phyloP scores from a whole-genome alignment of 371 early-diverging fungal species.

The Nematocida ausubeli region DNA sequence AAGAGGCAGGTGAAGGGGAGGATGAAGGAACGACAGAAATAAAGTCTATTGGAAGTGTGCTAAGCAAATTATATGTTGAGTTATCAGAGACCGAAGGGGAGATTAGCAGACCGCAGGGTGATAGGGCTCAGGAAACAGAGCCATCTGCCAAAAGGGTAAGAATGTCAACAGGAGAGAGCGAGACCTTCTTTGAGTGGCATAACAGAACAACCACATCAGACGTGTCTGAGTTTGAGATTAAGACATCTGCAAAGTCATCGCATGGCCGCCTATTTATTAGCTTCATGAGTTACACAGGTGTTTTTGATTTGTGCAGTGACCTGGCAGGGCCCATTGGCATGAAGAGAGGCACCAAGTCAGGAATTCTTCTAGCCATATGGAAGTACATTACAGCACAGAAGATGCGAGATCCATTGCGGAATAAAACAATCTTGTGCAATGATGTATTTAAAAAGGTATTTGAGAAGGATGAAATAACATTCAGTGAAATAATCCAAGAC shows the following conservation, averaged over 20 bases:
- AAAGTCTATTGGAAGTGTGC: conserved; percentile 53
- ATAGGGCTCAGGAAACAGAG: background rate
- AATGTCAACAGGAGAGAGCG: background rate
- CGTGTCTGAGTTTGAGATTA: conserved; percentile 45
- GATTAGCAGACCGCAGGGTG: background rate
- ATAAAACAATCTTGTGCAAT: conserved; percentile 36
- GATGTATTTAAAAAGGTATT: conserved; percentile 31
- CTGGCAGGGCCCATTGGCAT: conserved; percentile 46
- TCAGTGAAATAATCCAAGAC: conserved; percentile 40
- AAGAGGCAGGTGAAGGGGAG: conserved; percentile 52
- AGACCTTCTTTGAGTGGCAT: conserved; percentile 48
- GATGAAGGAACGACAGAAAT: conserved; percentile 47
- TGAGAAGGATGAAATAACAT: conserved; percentile 13
- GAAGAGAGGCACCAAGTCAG: conserved; percentile 15
- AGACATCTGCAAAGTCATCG: conserved; percentile 14
- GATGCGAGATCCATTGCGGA: conserved; percentile 20
- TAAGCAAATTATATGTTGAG: conserved; percentile 36
- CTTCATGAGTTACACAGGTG: conserved; percentile 46
- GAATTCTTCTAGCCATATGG: conserved; percentile 50
- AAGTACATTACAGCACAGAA: conserved; percentile 57
- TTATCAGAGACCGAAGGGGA: background rate
- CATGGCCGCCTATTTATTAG: conserved; percentile 25
- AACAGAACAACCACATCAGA: background rate
- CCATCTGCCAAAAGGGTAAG: background rate
- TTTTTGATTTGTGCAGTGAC: conserved; percentile 6